Conservation (phyloP, 768 basidiomycete species). For the Termitomyces sp. region DNA sequence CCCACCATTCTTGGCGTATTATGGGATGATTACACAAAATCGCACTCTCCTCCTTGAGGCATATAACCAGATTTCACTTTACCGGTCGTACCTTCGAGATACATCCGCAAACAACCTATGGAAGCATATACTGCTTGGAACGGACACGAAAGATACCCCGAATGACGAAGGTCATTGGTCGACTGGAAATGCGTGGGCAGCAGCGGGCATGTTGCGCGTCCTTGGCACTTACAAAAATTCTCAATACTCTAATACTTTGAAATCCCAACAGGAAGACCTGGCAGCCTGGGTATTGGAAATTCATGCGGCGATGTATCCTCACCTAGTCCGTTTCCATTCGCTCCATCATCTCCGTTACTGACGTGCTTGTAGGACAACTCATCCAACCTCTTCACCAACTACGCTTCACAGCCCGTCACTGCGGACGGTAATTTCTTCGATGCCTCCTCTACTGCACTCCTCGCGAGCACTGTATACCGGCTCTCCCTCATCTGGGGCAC, state of each 20-base stretch:
- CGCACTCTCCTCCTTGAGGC: conserved; percentile 54
- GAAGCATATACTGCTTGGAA: conserved; percentile 69
- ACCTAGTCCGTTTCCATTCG: conserved; percentile 40
- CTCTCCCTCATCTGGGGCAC: conserved; percentile 49
- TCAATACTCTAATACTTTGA: conserved; percentile 41
- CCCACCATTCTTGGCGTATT: conserved; percentile 84
- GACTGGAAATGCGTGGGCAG: conserved; percentile 88
- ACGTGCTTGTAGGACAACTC: conserved; percentile 29
- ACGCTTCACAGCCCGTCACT: conserved; percentile 44
- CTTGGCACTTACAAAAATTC: conserved; percentile 68
- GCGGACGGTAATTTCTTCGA: conserved; percentile 58
- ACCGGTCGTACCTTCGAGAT: conserved; percentile 62
- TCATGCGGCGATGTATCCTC: conserved; percentile 60
- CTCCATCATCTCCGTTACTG: neutral
- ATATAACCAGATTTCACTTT: conserved; percentile 67
- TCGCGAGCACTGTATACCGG: conserved; percentile 75
- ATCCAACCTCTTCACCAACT: conserved; percentile 61
- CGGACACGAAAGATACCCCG: too few species aligned
- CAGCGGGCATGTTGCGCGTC: conserved; percentile 82
- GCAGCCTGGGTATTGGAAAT: conserved; percentile 66
- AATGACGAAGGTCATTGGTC: conserved; percentile 78
- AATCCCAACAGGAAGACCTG: conserved; percentile 51
- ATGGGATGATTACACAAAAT: conserved; percentile 59
- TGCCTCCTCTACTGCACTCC: conserved; percentile 63
- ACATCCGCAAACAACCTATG: conserved; percentile 48